Evolutionary conservation across 2,329 filamentous ascomycete species (phyloP).

Genomic region (Falciphora oryzae): DNA sequence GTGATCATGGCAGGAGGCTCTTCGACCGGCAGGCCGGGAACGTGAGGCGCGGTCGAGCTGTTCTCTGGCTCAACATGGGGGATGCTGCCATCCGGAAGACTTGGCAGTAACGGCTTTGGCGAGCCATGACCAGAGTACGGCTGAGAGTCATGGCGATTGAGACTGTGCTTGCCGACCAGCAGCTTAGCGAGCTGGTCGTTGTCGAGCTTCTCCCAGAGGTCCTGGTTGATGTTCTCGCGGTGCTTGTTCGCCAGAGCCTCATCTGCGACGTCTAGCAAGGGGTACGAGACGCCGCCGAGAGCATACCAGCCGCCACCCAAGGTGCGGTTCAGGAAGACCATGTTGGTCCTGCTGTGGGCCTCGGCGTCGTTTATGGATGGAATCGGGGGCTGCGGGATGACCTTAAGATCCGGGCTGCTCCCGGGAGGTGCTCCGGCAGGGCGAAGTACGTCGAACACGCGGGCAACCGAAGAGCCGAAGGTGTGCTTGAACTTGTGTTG

Average conservation of each 20-base stretch:
- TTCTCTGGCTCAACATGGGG: conserved; percentile 19
- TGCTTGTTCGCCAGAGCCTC: conserved; percentile 6
- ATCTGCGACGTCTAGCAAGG: conserved; percentile 55
- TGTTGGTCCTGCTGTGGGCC: conserved; percentile 51
- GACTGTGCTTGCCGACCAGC: conserved; percentile 7
- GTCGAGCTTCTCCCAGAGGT: conserved; percentile 29
- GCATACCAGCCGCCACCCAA: conserved; percentile 89
- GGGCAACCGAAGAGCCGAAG: conserved; percentile 71
- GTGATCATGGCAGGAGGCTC: conserved; percentile 40
- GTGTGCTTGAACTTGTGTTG: conserved; percentile 60
- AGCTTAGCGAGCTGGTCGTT: conserved; percentile 15
- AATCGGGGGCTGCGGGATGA: conserved; percentile 79
- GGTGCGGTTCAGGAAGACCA: conserved; percentile 81
- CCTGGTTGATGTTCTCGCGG: conserved; percentile 1
- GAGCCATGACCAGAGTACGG: not conserved
- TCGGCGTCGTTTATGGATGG: conserved; percentile 32
- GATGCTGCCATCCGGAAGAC: conserved; percentile 26
- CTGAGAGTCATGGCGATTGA: not conserved
- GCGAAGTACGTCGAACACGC: conserved; percentile 82
- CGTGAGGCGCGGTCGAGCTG: conserved; percentile 18
- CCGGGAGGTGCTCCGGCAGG: conserved; percentile 58
- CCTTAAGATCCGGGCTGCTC: conserved; percentile 68
- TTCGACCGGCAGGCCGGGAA: conserved; percentile 22
- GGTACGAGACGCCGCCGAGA: conserved; percentile 80
- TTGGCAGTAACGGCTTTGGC: conserved; percentile 20